phyloP scores from a whole-genome alignment of 1,139 yeast genomes.

The Yamadazyma atmosphaerica region DNA sequence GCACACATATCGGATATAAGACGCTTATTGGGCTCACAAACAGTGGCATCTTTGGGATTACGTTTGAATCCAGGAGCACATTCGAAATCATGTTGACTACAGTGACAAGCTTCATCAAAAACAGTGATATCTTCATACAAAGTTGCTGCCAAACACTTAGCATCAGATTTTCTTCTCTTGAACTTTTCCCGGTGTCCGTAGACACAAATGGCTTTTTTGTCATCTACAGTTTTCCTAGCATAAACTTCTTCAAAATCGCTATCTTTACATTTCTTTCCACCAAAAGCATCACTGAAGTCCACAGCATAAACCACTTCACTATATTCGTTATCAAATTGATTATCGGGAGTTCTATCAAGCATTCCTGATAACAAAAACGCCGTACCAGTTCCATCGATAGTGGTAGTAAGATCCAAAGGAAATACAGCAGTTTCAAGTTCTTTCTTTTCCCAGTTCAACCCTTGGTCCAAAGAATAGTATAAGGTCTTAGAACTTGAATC shows the following conservation, averaged over 20 bases:
- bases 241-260: constrained; percentile 71
- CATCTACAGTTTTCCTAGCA: constrained; percentile 49
- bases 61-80: constrained; percentile 60
- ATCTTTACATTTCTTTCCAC: constrained; percentile 48
- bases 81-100: constrained; percentile 69
- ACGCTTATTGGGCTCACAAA: constrained; percentile 55
- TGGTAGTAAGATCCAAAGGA: constrained; percentile 53
- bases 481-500: constrained; percentile 26
- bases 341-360: constrained; percentile 22
- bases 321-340: constrained; percentile 12
- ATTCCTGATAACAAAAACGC: constrained; percentile 59
- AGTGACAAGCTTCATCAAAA: constrained; percentile 61
- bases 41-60: constrained; percentile 30
- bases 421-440: constrained; percentile 48
- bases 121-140: constrained; percentile 59
- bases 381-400: constrained; percentile 74
- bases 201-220: constrained; percentile 61
- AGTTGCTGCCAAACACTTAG: constrained; percentile 68
- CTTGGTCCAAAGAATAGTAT: constrained; percentile 74
- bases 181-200: constrained; percentile 73
- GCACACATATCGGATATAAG: constrained; percentile 30
- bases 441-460: constrained; percentile 58
- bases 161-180: constrained; percentile 64
- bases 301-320: constrained; percentile 42
- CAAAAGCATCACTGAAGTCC: constrained; percentile 63